These are phyloP conservation scores for Colletotrichum caudatum DNA, from an alignment of 2,329 filamentous ascomycete genomes.

Conservation along the genomic window DNA sequence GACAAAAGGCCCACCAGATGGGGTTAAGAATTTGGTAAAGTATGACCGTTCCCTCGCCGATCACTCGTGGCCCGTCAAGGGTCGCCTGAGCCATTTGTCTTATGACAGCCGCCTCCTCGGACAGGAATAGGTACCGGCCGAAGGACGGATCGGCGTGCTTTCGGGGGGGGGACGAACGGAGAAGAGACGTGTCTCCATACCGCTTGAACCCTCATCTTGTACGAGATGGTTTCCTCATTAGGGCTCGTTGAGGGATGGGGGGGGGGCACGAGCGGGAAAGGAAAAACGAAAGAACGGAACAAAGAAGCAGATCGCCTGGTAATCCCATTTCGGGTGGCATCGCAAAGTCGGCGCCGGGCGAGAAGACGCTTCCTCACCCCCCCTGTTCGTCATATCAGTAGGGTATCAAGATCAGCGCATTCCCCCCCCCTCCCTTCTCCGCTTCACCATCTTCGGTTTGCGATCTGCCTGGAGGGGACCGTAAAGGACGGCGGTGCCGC, in stretches of 20 bases:
- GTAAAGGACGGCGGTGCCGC: not conserved
- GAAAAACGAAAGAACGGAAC: not conserved
- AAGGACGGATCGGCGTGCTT: not conserved
- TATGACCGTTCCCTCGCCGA: not conserved
- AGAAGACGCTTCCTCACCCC: not conserved
- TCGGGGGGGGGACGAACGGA: no score
- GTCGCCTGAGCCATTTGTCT: not conserved
- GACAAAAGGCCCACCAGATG: not conserved
- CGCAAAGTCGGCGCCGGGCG: not conserved
- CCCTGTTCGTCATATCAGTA: not conserved
- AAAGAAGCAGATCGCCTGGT: not conserved
- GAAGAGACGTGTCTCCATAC: not conserved
- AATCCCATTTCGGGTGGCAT: not conserved
- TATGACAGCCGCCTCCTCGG: not conserved
- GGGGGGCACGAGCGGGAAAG: not conserved
- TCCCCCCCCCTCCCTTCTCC: no score
- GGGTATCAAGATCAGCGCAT: not conserved
- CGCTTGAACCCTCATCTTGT: not conserved
- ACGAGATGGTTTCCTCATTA: not conserved
- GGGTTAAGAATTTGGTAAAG: not conserved
- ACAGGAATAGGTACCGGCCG: not conserved
- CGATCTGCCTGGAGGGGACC: not conserved
- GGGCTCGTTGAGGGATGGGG: not conserved
- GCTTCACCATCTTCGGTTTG: no score
- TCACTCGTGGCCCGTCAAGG: conserved; percentile 3